A percentile compares a stretch with the other conserved stretches of the same genome.
Evolutionary conservation across 768 basidiomycete genomes (phyloP).

Genomic region (Rhizopogon vinicolor): DNA sequence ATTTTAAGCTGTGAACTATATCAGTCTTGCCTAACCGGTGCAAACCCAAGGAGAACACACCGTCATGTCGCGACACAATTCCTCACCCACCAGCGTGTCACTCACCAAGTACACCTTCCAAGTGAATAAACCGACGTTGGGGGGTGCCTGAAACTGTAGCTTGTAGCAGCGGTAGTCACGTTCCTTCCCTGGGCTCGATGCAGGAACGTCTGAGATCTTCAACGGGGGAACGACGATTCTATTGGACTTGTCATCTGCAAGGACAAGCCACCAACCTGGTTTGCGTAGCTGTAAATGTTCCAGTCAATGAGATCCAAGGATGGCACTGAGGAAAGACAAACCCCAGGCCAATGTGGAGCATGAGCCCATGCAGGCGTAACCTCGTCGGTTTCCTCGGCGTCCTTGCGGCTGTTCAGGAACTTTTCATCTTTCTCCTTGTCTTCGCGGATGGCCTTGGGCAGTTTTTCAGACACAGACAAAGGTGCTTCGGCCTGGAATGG

Average conservation of each 20-base stretch:
- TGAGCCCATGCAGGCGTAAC: slow-evolving; percentile 65
- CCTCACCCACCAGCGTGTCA: slow-evolving; percentile 87
- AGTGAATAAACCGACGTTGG: slow-evolving; percentile 74
- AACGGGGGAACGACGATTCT: slow-evolving; percentile 84
- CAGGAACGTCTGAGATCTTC: slow-evolving; percentile 77
- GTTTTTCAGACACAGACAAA: slow-evolving; percentile 35
- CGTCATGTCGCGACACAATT: slow-evolving; percentile 62
- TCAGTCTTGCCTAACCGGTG: background rate
- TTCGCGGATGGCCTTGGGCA: slow-evolving; percentile 35
- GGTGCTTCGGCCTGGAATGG: slow-evolving; percentile 34
- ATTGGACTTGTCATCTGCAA: slow-evolving; percentile 83
- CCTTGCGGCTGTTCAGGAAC: slow-evolving; percentile 60
- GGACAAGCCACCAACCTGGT: slow-evolving; percentile 88
- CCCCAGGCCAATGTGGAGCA: slow-evolving; percentile 89
- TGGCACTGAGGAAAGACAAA: slow-evolving; percentile 31
- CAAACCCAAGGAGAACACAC: slow-evolving; percentile 38
- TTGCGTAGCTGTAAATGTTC: slow-evolving; percentile 61
- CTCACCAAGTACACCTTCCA: slow-evolving; percentile 86
- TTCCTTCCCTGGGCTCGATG: slow-evolving; percentile 40
- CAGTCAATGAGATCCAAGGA: slow-evolving; percentile 1
- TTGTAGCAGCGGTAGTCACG: slow-evolving; percentile 80
- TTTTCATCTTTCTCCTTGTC: slow-evolving; percentile 65
- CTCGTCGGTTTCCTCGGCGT: slow-evolving; percentile 56
- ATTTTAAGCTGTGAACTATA: slow-evolving; percentile 65
- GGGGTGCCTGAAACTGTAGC: slow-evolving; percentile 93